Evolutionary conservation across 495 filamentous ascomycete species (phyloP).

Genomic region (Bryoglossum gracile): DNA sequence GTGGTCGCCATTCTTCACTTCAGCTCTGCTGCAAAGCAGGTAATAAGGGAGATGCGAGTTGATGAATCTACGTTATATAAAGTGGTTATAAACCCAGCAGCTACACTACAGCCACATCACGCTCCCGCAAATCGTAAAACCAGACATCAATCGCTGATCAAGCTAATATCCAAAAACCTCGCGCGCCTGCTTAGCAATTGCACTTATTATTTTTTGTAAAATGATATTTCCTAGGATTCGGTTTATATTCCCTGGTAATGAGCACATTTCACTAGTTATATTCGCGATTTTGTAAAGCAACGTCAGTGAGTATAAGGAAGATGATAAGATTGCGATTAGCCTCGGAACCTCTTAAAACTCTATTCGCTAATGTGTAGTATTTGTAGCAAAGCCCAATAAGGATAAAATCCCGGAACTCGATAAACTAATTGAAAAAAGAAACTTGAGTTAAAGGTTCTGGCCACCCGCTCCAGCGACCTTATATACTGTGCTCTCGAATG

Average conservation of each 20-base stretch:
- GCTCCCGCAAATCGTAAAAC: not conserved
- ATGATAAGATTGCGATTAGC: constrained; percentile 23
- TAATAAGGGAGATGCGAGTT: too few relatives aligned
- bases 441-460: constrained; percentile 23
- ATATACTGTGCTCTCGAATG: constrained; percentile 18
- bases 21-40: too few relatives aligned
- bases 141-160: not conserved
- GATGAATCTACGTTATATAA: too few relatives aligned
- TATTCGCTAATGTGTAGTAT: constrained; percentile 25
- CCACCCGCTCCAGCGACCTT: constrained; percentile 21
- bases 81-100: too few relatives aligned
- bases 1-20: too few relatives aligned
- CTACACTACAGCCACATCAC: not conserved
- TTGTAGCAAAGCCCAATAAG: constrained; percentile 20
- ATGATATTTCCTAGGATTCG: constrained; percentile 19
- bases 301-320: constrained; percentile 19
- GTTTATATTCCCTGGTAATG: constrained; percentile 26
- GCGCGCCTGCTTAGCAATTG: not conserved
- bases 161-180: not conserved
- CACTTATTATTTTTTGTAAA: constrained; percentile 10
- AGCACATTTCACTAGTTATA: constrained; percentile 20
- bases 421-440: constrained; percentile 22
- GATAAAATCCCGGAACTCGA: constrained; percentile 23
- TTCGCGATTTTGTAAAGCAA: constrained; percentile 14
- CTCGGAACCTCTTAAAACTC: constrained; percentile 22